Conservation (phyloP, 352 stramenopile species). For the Phytopythium kandeliae region DNA sequence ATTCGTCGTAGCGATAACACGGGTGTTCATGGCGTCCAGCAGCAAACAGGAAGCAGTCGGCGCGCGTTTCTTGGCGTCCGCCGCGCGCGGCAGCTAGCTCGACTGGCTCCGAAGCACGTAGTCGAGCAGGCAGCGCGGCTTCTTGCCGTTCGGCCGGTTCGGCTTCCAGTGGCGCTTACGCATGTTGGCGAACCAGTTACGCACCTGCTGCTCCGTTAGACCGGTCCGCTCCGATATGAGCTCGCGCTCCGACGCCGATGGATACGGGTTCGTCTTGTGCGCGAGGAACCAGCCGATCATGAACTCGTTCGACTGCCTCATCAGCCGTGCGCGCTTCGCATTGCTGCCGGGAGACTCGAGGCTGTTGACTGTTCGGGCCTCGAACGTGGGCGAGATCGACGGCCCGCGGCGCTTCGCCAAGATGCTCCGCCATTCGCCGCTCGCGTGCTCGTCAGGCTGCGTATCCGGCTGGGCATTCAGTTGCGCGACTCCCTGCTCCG, state of each 20-base stretch:
- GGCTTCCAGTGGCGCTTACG: conserved; percentile 87
- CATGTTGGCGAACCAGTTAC: conserved; percentile 89
- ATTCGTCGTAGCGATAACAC: conserved; percentile 1
- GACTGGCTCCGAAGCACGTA: conserved; percentile 67
- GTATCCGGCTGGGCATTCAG: conserved; percentile 9
- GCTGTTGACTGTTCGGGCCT: conserved; percentile 29
- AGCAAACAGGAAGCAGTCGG: neutral
- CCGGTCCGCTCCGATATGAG: conserved; percentile 67
- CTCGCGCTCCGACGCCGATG: conserved; percentile 49
- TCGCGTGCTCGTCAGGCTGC: too few species aligned
- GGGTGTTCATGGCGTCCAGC: neutral
- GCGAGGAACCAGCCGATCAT: conserved; percentile 83
- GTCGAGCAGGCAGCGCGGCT: conserved; percentile 73
- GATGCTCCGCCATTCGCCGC: conserved; percentile 3
- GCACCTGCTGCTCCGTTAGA: conserved; percentile 75
- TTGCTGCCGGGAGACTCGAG: conserved; percentile 9
- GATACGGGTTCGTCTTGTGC: conserved; percentile 83
- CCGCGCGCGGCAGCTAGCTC: neutral
- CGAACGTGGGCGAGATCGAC: conserved; percentile 25
- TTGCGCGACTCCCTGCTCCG: conserved; percentile 23
- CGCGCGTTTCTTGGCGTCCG: too few species aligned
- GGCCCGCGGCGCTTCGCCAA: conserved; percentile 21
- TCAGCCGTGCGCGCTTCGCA: conserved; percentile 50
- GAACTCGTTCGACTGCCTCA: conserved; percentile 78
- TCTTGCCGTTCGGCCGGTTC: conserved; percentile 57